phyloP scores from a whole-genome alignment of 1,139 yeast species.

The Trichomonascaceae sp. region DNA sequence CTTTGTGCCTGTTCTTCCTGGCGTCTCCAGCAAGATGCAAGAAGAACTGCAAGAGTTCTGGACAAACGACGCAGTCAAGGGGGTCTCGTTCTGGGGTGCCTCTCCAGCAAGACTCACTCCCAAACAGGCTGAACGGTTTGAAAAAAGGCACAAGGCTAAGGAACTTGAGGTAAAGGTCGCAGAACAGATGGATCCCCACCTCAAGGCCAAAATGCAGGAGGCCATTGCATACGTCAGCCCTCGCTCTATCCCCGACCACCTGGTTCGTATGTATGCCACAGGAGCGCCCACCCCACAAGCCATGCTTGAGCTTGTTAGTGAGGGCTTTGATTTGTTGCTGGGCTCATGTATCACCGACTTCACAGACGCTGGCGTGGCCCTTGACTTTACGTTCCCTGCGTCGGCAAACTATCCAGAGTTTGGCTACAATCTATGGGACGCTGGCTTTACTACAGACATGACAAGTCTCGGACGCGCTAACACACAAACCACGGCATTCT shows the following conservation, averaged over 20 bases:
- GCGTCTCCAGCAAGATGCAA: constrained; percentile 4
- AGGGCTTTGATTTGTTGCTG: constrained; percentile 27
- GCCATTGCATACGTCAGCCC: constrained; percentile 3
- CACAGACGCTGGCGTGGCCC: constrained; percentile 28
- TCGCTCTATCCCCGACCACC: constrained; percentile 3
- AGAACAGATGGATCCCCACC: not conserved
- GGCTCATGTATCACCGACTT: constrained; percentile 21
- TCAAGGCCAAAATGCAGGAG: constrained; percentile 2
- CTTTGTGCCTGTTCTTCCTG: constrained; percentile 25
- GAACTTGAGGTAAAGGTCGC: not conserved
- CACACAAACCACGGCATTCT: constrained; percentile 10
- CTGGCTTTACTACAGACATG: constrained; percentile 21
- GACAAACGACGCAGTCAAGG: constrained; percentile 12
- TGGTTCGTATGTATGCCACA: constrained; percentile 14
- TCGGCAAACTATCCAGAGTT: constrained; percentile 8
- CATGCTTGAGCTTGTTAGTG: constrained; percentile 18
- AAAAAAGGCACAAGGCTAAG: constrained; percentile 7
- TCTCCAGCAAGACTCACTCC: constrained; percentile 10
- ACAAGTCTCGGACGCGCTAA: constrained; percentile 14
- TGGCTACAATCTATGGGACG: constrained; percentile 25
- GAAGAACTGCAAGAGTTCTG: constrained; percentile 9
- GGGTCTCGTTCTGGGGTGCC: constrained; percentile 15
- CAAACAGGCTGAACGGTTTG: constrained; percentile 8
- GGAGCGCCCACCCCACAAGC: constrained; percentile 24
- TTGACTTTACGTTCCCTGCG: constrained; percentile 21